Conservation (phyloP, 345 rosid genomes). For the Arabis alpina region DNA sequence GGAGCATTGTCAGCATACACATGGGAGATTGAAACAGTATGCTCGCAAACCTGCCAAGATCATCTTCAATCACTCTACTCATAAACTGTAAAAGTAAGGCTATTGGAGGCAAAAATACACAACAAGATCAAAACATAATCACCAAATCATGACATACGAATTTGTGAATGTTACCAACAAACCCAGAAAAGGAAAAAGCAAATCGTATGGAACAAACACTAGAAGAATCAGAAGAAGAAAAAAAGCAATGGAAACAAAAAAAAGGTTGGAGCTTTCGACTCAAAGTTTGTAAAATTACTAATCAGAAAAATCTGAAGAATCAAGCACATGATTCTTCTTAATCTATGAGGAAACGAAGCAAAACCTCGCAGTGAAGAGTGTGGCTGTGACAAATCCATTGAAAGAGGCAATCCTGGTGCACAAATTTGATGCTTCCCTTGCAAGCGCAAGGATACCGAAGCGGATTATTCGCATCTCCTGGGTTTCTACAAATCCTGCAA, state of each 20-base stretch:
- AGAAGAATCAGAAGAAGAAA: background rate
- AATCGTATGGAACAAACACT: too few species aligned
- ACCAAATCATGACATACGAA: too few species aligned
- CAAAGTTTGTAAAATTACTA: background rate
- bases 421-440: constrained; percentile 96
- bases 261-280: too few species aligned
- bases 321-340: background rate
- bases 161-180: too few species aligned
- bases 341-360: background rate
- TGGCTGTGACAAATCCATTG: constrained; percentile 99
- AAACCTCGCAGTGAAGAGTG: constrained; percentile 99
- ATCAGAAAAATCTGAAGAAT: too few species aligned
- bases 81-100: background rate
- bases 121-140: background rate
- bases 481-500: constrained; percentile 98
- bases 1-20: constrained; percentile 98
- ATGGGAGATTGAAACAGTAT: constrained; percentile 91
- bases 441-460: constrained; percentile 96
- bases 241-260: too few species aligned
- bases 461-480: constrained; percentile 93
- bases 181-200: too few species aligned
- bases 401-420: constrained; percentile 96
- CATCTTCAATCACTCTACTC: too few species aligned
- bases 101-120: background rate
- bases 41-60: constrained; percentile 81